phyloP scores from a whole-genome alignment of 1,284 basidiomycete species.

The Sporisorium exsertum region DNA sequence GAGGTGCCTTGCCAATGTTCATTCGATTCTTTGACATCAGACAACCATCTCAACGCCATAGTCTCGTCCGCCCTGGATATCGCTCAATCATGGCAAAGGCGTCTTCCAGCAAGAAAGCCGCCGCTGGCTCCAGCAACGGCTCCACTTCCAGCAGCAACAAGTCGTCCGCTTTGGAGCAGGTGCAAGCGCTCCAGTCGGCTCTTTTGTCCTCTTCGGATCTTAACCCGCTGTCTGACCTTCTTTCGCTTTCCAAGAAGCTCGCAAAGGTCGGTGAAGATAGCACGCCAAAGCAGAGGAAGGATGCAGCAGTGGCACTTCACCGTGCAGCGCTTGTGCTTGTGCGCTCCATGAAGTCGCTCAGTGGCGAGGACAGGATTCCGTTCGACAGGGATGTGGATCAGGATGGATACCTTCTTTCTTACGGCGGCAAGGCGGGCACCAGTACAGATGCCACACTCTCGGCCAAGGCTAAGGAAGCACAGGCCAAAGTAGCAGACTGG shows the following conservation, averaged over 20 bases:
- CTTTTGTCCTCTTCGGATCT: conserved; percentile 59
- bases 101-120: conserved; percentile 28
- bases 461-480: conserved; percentile 32
- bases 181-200: conserved; percentile 41
- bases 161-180: conserved; percentile 24
- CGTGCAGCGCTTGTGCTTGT: conserved; percentile 39
- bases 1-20: not conserved
- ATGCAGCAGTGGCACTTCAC: conserved; percentile 31
- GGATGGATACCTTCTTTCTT: conserved; percentile 41
- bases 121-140: conserved; percentile 8
- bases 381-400: conserved; percentile 45
- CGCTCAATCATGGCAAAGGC: conserved; percentile 19
- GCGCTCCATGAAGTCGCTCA: conserved; percentile 42
- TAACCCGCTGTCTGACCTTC: conserved; percentile 60
- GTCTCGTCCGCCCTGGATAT: not conserved
- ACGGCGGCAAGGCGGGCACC: conserved; percentile 23
- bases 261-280: conserved; percentile 14
- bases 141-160: not conserved
- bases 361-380: conserved; percentile 41
- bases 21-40: not conserved
- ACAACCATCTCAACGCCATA: conserved; percentile 4
- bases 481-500: conserved; percentile 54
- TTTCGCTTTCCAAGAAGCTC: conserved; percentile 40
- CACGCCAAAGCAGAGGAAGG: conserved; percentile 31
- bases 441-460: conserved; percentile 5